A percentile compares a stretch with the other conserved stretches of the same genome.
These are phyloP conservation scores for Aspergillus udagawae DNA, from an alignment of 2,329 filamentous ascomycete species.

Conservation along the genomic window DNA sequence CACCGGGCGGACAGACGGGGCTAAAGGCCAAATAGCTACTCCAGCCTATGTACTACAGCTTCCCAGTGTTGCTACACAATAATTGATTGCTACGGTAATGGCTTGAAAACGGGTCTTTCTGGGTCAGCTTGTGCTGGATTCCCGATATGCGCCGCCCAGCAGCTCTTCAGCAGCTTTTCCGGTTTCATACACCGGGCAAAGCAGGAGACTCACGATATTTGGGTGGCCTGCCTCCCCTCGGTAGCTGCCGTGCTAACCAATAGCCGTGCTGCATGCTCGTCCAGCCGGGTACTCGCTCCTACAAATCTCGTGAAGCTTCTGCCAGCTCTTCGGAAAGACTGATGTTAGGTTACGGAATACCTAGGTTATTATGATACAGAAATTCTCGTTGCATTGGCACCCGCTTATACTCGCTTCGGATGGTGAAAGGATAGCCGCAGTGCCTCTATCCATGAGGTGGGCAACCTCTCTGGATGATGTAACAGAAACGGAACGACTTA, in stretches of 20 bases:
- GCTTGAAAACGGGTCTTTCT: constrained; percentile 7
- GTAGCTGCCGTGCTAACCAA: constrained; percentile 29
- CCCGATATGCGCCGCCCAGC: constrained; percentile 30
- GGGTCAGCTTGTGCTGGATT: constrained; percentile 14
- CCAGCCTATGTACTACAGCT: background rate
- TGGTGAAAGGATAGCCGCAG: background rate
- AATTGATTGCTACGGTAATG: constrained; percentile 2
- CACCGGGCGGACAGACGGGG: constrained; percentile 30
- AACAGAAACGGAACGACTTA: constrained; percentile 6
- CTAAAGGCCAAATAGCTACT: constrained; percentile 11
- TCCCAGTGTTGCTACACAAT: background rate
- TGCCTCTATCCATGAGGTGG: background rate
- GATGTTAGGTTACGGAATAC: constrained; percentile 12
- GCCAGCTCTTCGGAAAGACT: constrained; percentile 14
- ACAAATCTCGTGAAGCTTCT: constrained; percentile 30
- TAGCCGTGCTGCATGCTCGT: constrained; percentile 14
- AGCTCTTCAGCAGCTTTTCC: constrained; percentile 31
- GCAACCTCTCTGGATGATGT: constrained; percentile 7
- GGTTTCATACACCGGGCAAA: constrained; percentile 43
- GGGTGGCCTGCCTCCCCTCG: constrained; percentile 18
- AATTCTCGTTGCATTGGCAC: constrained; percentile 1
- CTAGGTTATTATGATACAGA: constrained; percentile 17
- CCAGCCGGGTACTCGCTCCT: constrained; percentile 19
- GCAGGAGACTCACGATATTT: constrained; percentile 38
- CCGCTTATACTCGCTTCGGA: constrained; percentile 6